Conservation (phyloP, 2,329 filamentous ascomycete species). For the Apiospora phragmitis region DNA sequence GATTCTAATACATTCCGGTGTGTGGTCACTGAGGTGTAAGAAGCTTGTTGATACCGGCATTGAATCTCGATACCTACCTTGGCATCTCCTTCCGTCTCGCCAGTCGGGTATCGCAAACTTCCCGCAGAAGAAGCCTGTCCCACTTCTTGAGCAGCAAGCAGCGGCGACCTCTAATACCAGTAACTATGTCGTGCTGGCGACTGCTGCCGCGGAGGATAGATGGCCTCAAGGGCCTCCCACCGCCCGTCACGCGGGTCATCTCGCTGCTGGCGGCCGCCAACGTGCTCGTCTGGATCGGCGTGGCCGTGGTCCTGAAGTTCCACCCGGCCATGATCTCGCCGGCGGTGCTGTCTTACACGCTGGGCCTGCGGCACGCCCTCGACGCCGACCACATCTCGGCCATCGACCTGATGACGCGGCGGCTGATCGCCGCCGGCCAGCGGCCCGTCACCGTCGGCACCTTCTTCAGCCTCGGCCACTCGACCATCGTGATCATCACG, state of each 20-base stretch:
- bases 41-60: background rate
- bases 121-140: background rate
- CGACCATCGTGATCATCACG: constrained; percentile 87
- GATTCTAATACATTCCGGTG: background rate
- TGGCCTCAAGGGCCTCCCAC: constrained; percentile 29
- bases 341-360: constrained; percentile 81
- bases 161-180: too few relatives aligned
- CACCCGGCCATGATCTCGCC: constrained; percentile 70
- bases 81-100: background rate
- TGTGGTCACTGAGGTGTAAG: background rate
- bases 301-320: constrained; percentile 53
- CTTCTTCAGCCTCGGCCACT: constrained; percentile 92
- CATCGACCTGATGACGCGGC: constrained; percentile 92
- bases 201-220: background rate
- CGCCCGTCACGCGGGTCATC: constrained; percentile 48
- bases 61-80: background rate
- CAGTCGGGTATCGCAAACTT: background rate
- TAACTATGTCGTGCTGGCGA: background rate
- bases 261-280: constrained; percentile 51
- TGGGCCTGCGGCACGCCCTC: constrained; percentile 91
- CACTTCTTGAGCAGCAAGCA: background rate
- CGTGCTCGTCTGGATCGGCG: constrained; percentile 53
- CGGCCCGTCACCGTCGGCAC: constrained; percentile 89
- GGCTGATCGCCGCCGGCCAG: constrained; percentile 82
- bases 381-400: constrained; percentile 89